A percentile compares a stretch with the other conserved stretches of the same genome.
phyloP scores from a whole-genome alignment of 163 green algal genomes.

The Smithsoniella earleae region DNA sequence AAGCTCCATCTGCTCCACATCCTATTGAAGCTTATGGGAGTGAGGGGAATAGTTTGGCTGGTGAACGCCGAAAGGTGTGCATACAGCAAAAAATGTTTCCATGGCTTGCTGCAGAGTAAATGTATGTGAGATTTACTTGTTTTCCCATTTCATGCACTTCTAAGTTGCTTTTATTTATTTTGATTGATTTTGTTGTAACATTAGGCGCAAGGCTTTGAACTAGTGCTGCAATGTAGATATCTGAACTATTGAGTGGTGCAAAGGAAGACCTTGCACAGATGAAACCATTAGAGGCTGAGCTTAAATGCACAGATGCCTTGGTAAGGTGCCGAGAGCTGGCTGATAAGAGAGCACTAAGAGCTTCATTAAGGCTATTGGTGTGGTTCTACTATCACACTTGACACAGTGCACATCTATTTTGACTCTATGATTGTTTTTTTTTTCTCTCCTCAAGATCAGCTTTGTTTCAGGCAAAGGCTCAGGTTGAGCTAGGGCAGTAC shows the following conservation, averaged over 20 bases:
- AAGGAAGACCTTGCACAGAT: background rate
- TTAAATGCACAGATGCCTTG: constrained; percentile 29
- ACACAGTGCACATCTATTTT: background rate
- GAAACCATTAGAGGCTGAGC: background rate
- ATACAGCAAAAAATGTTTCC: background rate
- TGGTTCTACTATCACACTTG: background rate
- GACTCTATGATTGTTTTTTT: background rate
- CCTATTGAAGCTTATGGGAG: background rate
- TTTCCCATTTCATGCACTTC: background rate
- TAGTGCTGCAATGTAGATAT: background rate
- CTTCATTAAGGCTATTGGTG: constrained; percentile 14
- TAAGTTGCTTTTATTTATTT: background rate
- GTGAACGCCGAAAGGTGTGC: background rate
- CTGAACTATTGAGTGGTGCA: background rate
- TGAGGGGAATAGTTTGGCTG: constrained; percentile 6
- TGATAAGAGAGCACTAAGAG: constrained; percentile 3
- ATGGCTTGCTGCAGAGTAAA: no score
- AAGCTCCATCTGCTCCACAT: background rate
- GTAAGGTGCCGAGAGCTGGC: background rate
- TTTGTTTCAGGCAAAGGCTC: background rate
- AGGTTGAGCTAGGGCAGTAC: background rate
- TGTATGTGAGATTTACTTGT: background rate
- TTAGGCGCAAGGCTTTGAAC: background rate
- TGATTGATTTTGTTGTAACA: background rate
- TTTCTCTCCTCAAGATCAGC: no score